These are phyloP conservation scores for Hemisphaericaspora xylofermentans DNA, from an alignment of 1,139 yeast species.

Conservation along the genomic window DNA sequence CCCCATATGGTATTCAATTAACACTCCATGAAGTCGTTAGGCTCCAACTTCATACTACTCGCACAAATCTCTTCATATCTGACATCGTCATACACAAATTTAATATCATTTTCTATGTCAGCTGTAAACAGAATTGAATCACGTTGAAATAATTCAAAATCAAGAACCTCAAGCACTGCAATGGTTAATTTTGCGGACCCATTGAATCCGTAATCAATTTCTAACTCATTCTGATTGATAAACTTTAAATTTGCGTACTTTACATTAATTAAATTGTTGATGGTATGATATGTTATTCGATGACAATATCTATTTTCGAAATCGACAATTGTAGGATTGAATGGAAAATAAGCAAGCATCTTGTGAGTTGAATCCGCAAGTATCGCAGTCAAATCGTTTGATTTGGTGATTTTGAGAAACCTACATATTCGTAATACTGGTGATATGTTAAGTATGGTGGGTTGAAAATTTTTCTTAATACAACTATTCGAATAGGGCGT, in stretches of 20 bases:
- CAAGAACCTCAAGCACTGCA: slow-evolving; percentile 25
- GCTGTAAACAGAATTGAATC: slow-evolving; percentile 26
- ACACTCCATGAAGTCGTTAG: slow-evolving; percentile 7
- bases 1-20: too few species aligned
- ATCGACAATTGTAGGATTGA: slow-evolving; percentile 24
- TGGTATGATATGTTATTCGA: slow-evolving; percentile 32
- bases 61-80: slow-evolving; percentile 15
- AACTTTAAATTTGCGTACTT: slow-evolving; percentile 28
- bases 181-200: slow-evolving; percentile 16
- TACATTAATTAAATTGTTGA: slow-evolving; percentile 24
- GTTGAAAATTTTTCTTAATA: slow-evolving; percentile 19
- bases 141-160: slow-evolving; percentile 28
- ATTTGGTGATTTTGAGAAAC: slow-evolving; percentile 18
- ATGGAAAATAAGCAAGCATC: slow-evolving; percentile 31
- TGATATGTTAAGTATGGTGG: slow-evolving; percentile 15
- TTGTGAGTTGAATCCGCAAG: slow-evolving; percentile 34
- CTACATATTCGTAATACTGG: slow-evolving; percentile 31
- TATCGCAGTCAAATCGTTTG: slow-evolving; percentile 27
- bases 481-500: slow-evolving; percentile 15
- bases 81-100: slow-evolving; percentile 24
- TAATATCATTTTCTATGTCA: slow-evolving; percentile 18
- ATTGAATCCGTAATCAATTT: slow-evolving; percentile 14
- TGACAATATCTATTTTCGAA: slow-evolving; percentile 33
- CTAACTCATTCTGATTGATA: slow-evolving; percentile 15
- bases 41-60: background rate